Conservation (phyloP, 768 basidiomycete species). For the Tulasnella sp. region DNA sequence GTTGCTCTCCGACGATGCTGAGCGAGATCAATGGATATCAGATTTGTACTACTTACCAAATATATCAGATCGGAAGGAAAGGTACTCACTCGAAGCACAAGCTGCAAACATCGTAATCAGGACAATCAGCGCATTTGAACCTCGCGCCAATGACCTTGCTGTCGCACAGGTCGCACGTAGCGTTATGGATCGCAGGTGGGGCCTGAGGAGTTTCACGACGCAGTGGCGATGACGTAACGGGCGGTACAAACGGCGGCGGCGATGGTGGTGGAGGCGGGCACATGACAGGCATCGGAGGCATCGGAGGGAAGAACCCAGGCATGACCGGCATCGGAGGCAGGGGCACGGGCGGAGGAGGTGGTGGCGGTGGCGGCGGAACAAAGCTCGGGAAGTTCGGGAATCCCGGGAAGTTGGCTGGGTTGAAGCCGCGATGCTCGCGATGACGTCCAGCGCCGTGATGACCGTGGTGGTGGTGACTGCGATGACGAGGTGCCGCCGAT, state of each 20-base stretch:
- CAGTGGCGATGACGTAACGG: not conserved
- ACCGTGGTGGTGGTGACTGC: not conserved
- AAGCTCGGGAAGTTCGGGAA: not conserved
- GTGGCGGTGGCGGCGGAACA: not conserved
- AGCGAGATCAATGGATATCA: slow-evolving; percentile 13
- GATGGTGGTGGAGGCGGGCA: not conserved
- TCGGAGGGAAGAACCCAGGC: too few relatives aligned
- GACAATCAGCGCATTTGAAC: slow-evolving; percentile 41
- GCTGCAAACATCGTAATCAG: slow-evolving; percentile 60
- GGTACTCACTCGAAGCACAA: slow-evolving; percentile 42
- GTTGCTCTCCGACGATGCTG: slow-evolving; percentile 55
- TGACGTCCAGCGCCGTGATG: not conserved
- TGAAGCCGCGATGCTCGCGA: not conserved
- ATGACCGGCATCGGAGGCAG: not conserved
- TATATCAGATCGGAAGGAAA: not conserved
- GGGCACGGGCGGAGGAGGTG: not conserved
- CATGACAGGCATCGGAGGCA: not conserved
- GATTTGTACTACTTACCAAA: too few relatives aligned
- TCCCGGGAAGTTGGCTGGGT: not conserved
- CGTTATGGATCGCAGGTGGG: slow-evolving; percentile 39
- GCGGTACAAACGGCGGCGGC: not conserved
- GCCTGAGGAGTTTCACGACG: not conserved
- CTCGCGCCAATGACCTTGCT: slow-evolving; percentile 56
- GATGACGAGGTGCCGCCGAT: not conserved
- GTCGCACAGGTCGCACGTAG: slow-evolving; percentile 69